phyloP scores from a whole-genome alignment of 2,329 filamentous ascomycete genomes.

The Sporothrix euskadiensis region DNA sequence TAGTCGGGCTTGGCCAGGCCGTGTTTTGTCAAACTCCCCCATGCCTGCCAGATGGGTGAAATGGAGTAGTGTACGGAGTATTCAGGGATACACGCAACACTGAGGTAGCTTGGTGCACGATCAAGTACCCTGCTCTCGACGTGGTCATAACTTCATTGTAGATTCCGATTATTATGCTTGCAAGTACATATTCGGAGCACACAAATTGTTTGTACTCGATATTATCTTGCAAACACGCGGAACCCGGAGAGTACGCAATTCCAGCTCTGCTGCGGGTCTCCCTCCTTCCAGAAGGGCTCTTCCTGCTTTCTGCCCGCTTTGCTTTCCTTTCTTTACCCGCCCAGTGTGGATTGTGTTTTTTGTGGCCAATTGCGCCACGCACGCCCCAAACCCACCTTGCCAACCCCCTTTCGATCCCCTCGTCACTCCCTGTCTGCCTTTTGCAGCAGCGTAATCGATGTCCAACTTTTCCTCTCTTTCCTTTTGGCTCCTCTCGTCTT shows the following conservation, averaged over 20 bases:
- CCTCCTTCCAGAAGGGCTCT: background rate
- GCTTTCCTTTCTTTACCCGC: constrained; percentile 3
- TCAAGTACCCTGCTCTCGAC: too few species aligned
- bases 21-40: constrained; percentile 3
- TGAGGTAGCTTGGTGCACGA: background rate
- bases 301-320: background rate
- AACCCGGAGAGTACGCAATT: background rate
- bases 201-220: too few species aligned
- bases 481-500: background rate
- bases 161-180: too few species aligned
- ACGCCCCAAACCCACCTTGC: background rate
- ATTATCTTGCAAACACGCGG: too few species aligned
- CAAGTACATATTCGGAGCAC: too few species aligned
- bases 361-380: background rate
- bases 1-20: background rate
- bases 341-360: background rate
- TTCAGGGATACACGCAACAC: background rate
- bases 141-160: too few species aligned
- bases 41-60: background rate
- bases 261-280: background rate
- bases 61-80: background rate
- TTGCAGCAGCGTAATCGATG: constrained; percentile 18
- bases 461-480: constrained; percentile 17
- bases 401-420: constrained; percentile 11
- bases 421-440: constrained; percentile 18